Conservation (phyloP, 768 basidiomycete species). For the Pulveroboletus sp. region DNA sequence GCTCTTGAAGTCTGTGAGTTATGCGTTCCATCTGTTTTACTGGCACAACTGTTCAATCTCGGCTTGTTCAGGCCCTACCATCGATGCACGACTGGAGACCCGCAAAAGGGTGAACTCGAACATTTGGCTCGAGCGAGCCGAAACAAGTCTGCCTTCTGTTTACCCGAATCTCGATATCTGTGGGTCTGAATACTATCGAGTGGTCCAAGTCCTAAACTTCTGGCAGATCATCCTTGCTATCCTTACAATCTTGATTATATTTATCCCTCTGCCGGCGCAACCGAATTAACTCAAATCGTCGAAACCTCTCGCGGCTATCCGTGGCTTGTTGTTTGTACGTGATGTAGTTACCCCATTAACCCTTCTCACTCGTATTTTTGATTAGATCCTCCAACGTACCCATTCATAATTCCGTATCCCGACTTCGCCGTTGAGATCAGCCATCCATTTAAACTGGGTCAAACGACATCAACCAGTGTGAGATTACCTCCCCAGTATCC, state of each 20-base stretch:
- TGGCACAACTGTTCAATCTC: slow-evolving; percentile 11
- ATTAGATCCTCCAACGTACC: slow-evolving; percentile 24
- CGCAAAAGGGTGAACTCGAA: neutral
- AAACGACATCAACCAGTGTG: slow-evolving; percentile 4
- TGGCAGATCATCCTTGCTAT: slow-evolving; percentile 38
- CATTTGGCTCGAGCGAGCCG: neutral
- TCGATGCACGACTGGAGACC: slow-evolving; percentile 2
- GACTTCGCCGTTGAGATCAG: slow-evolving; percentile 1
- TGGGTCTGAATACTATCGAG: slow-evolving; percentile 20
- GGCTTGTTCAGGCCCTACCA: slow-evolving; percentile 31
- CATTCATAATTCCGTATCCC: slow-evolving; percentile 18
- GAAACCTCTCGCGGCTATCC: slow-evolving; percentile 30
- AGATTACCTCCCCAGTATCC: slow-evolving; percentile 20
- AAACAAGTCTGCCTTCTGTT: slow-evolving; percentile 6
- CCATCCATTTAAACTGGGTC: neutral
- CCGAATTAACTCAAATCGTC: slow-evolving; percentile 1
- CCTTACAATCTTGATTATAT: slow-evolving; percentile 36
- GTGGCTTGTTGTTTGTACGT: slow-evolving; percentile 37
- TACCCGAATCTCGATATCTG: slow-evolving; percentile 31
- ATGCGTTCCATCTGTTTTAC: neutral
- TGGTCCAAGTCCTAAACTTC: neutral
- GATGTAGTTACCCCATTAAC: neutral
- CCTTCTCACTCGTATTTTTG: neutral
- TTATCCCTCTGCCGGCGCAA: slow-evolving; percentile 26
- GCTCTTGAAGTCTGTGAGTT: slow-evolving; percentile 20